Conservation (phyloP, 2,329 filamentous ascomycete genomes). For the Metarhizium brunneum region DNA sequence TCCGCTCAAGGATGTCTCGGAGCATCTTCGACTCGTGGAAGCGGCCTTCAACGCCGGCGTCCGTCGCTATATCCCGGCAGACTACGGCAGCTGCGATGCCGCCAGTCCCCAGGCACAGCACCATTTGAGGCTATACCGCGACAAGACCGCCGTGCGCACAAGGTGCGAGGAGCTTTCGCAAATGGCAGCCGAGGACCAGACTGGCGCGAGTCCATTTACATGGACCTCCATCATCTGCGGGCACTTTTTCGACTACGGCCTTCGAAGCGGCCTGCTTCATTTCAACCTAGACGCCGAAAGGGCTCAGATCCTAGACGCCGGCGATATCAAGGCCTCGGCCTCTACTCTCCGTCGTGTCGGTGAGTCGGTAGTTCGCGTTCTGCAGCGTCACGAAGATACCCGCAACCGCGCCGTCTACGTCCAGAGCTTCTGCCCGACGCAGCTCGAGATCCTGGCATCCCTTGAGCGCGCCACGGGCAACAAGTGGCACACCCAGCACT, state of each 20-base stretch:
- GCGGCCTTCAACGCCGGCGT: conserved; percentile 51
- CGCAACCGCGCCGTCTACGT: conserved; percentile 41
- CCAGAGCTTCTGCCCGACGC: conserved; percentile 36
- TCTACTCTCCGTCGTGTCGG: conserved; percentile 41
- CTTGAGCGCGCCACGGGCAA: conserved; percentile 40
- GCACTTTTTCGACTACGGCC: conserved; percentile 41
- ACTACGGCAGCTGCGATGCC: conserved; percentile 38
- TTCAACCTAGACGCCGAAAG: conserved; percentile 35
- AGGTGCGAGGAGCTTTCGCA: conserved; percentile 20
- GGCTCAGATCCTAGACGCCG: conserved; percentile 41
- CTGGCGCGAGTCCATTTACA: conserved; percentile 24
- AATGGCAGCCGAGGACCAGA: conserved; percentile 15
- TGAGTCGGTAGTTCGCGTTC: conserved; percentile 37
- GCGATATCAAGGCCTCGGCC: conserved; percentile 35
- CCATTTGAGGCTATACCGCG: conserved; percentile 23
- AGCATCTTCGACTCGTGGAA: conserved; percentile 40
- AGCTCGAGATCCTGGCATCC: conserved; percentile 35
- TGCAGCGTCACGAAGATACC: conserved; percentile 40
- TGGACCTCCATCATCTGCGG: conserved; percentile 41
- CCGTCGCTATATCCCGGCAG: conserved; percentile 51
- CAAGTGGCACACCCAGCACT: conserved; percentile 24
- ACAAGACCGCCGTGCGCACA: conserved; percentile 23
- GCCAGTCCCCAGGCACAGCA: conserved; percentile 24
- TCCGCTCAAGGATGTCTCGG: conserved; percentile 32
- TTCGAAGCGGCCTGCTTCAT: conserved; percentile 24